Base-by-base conservation (phyloP, 2,329 filamentous ascomycete species). In the Fusarium albidum region DNA sequence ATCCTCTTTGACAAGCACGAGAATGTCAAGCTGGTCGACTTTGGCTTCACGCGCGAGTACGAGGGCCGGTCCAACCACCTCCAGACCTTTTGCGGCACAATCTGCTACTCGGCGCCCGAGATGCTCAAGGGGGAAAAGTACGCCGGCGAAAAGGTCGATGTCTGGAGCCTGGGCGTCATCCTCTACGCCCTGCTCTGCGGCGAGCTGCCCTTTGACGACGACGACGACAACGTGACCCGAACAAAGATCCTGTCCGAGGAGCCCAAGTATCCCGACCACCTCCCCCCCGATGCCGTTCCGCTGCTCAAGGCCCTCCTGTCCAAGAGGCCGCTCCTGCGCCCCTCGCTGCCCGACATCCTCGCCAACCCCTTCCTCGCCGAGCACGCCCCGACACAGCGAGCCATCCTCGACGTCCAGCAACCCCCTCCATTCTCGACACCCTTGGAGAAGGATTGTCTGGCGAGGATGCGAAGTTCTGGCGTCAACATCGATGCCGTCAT, bases 51-150 rank as follows among this genome's bases (percentile, higher is more conserved):
- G 10, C 84, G 95, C 62, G 95, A 99, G 75, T 99, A 99, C 73
- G 92, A 97, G 74, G 94, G 94, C 55, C 92, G 96, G 67, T 85
- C 91, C 26, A 98, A 93, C 72, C 94, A 98, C 69, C 77, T 99
- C 49, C 94, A 98, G 74, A 99, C 95, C 2, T 99, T 96, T 75
- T 99, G 95, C 72, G 95, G 95, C 6, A 99, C 95, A 0, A 89
- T 99, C 58, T 98, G 94, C 77, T 99, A 99, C 75, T 96, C 92
- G 48, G 95, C 95, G 3, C 95, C 95, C 3, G 95, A 99, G 74
- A 99, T 99, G 95, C 82, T 99, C 33, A 96, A 95, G 73, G 95
- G 93, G 32, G 95, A 99, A 73, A 98, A 96, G 73, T 99, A 99
- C 71, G 95, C 93, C 0, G 94, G 92, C 21, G 92, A 97, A 77